Base-by-base conservation (phyloP, 2,329 filamentous ascomycete species). In the Trichoderma sp. region DNA sequence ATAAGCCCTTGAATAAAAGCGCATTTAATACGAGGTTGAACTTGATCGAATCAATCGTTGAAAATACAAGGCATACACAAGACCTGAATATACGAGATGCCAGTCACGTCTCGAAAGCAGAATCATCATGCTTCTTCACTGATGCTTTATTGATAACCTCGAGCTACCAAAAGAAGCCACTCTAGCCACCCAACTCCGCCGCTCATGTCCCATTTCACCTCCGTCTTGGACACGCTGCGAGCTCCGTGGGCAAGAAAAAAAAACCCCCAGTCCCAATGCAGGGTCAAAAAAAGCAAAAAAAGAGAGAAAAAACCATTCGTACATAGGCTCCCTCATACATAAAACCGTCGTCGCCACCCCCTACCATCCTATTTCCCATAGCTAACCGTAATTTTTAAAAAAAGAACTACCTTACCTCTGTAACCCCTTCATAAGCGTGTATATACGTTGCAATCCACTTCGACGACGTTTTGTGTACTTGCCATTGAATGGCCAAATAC, bases 151-250 rank as follows among this genome's bases (percentile, higher is more conserved):
- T 68, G 58, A 57, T 68, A 68, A 64, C 66, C 9, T 52, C 32
- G 39, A 70, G 67, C 71, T 74, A 73, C 71, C 63, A 68, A 68
- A 73, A 66, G 65, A 74, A 69, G 65, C 67, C 71, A 74, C 60
- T 59, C 72, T 69, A 71, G 71, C 71, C 70, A 71, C 70, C 70
- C 71, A 78, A 78, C 77, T 78, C 77, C 77, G 71, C 74, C 74
- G 76, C 77, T 78, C 72, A 58, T 58, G 68, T 67, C 56, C 72
- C 71, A 69, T 73, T 67, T 72, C 73, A 70, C 71, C 71, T 42
- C 35, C 27, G 13, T 56, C 50, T 60, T 54, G 34, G 57, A 64
- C 67, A 57, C 61, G 61, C 61, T 64, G 13, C 52, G 35, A 64
- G 61, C 52, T 57, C 61, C 35, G 27, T 45, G 34, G 37, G 22